These are phyloP conservation scores for Pterocarpus santalinus DNA, from an alignment of 306 rosid species.

Conservation along the genomic window DNA sequence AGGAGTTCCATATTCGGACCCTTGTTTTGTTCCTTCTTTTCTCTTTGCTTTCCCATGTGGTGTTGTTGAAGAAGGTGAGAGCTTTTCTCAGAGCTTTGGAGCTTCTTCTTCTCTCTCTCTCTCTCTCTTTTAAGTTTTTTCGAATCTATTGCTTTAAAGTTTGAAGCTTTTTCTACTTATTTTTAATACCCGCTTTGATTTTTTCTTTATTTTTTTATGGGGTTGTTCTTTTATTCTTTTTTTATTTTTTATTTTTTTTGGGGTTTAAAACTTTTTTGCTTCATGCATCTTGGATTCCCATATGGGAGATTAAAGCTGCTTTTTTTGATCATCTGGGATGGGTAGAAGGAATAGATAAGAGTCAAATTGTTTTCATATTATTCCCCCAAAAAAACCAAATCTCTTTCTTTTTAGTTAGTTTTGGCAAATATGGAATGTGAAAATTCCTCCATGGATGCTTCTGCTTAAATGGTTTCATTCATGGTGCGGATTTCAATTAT, in stretches of 20 bases:
- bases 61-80: conserved; percentile 71
- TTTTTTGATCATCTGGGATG: conserved; percentile 54
- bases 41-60: conserved; percentile 42
- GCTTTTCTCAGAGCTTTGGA: not conserved
- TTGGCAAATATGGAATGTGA: conserved; percentile 46
- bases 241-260: not conserved
- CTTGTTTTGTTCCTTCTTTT: conserved; percentile 7
- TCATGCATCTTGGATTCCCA: conserved; percentile 77
- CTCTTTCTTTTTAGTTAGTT: conserved; percentile 43
- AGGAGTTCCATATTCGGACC: conserved; percentile 38
- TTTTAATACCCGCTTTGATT: not conserved
- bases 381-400: conserved; percentile 35
- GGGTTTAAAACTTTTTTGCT: conserved; percentile 45
- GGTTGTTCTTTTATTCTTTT: conserved; percentile 32
- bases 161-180: conserved; percentile 45
- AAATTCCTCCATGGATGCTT: conserved; percentile 42
- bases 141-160: conserved; percentile 66
- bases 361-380: conserved; percentile 52
- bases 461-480: conserved; percentile 53
- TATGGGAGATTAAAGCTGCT: conserved; percentile 70
- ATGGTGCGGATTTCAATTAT: conserved; percentile 37
- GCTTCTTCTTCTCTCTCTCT: not conserved
- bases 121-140: conserved; percentile 50
- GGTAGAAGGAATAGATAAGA: conserved; percentile 24
- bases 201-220: conserved; percentile 34